Evolutionary conservation across 768 basidiomycete species (phyloP), one percentile per base, ranked within the genome.

Genomic region (Mycena vulgaris): DNA sequence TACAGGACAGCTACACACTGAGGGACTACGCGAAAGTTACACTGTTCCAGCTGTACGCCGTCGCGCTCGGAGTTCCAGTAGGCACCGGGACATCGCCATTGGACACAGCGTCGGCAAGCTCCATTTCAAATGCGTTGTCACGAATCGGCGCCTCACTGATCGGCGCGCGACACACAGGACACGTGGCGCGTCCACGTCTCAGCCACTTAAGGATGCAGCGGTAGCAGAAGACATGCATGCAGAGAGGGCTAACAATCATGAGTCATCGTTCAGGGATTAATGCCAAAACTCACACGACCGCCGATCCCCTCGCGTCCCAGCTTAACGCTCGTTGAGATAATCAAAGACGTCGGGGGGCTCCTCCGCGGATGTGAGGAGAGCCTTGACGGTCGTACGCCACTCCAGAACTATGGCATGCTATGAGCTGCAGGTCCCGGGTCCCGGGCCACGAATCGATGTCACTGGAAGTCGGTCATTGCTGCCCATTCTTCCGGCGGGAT

Each of bases 401-500:
- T 35, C 23, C 45, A 59, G 30, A 59, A 59, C 19, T n/a, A n/a
- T n/a, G n/a, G n/a, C n/a, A n/a, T n/a, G n/a, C n/a, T n/a, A n/a
- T 5, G n/a, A 10, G 58, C 58, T 3, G 58, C 58, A 5, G 58
- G 8, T 5, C 11, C 58, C 9, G 58, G 58, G 17, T 57, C 59
- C 30, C 21, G 23, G 8, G 56, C 53, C 35, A 39, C 31, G 28
- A 49, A 66, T 28, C 5, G 7, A 3, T 40, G 11, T 40, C 56
- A 17, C 13, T 25, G 55, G 16, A 27, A 30, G 7, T 5, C 55
- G 5, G 27, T 5, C 40, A 56, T 56, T n/a, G 30, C 23, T n/a
- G n/a, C 55, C 64, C 64, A 66, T 7, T 39, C 30, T 28, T 75
- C 72, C 14, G 69, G 62, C 17, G 76, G 62, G 4, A 28, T 58